Conservation (phyloP, 352 stramenopile genomes). For the Globisporangium sylvaticum region DNA sequence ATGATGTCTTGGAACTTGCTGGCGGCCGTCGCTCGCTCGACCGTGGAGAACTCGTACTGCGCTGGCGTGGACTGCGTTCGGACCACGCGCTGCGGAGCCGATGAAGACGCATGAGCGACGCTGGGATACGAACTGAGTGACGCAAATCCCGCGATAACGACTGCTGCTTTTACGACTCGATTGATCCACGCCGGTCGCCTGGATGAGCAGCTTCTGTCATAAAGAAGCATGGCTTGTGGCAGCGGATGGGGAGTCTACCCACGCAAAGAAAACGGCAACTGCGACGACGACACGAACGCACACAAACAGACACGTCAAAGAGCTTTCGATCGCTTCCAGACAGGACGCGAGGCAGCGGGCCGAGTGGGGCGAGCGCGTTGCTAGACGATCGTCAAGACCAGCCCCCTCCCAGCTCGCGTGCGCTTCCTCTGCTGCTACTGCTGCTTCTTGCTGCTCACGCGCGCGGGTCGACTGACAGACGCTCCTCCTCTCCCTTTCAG, state of each 20-base stretch:
- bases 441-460: not conserved
- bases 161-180: not conserved
- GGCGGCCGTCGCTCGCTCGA: not conserved
- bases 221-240: slow-evolving; percentile 2
- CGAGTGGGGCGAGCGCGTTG: not conserved
- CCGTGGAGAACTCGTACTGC: slow-evolving; percentile 8
- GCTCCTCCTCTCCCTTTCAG: not conserved
- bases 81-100: slow-evolving; percentile 1
- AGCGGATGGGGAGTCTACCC: not conserved
- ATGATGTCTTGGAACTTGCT: slow-evolving; percentile 40
- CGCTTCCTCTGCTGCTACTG: not conserved
- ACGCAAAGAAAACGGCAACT: not conserved
- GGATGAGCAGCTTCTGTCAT: slow-evolving; percentile 1
- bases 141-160: not conserved
- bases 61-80: slow-evolving; percentile 4
- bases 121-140: not conserved
- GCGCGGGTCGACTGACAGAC: not conserved
- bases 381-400: not conserved
- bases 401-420: not conserved
- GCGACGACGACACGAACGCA: not conserved
- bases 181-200: not conserved
- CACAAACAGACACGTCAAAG: not conserved
- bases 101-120: not conserved
- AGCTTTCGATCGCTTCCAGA: not conserved
- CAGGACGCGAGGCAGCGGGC: not conserved